phyloP scores from a whole-genome alignment of 306 rosid species.

The Lupinus albus region DNA sequence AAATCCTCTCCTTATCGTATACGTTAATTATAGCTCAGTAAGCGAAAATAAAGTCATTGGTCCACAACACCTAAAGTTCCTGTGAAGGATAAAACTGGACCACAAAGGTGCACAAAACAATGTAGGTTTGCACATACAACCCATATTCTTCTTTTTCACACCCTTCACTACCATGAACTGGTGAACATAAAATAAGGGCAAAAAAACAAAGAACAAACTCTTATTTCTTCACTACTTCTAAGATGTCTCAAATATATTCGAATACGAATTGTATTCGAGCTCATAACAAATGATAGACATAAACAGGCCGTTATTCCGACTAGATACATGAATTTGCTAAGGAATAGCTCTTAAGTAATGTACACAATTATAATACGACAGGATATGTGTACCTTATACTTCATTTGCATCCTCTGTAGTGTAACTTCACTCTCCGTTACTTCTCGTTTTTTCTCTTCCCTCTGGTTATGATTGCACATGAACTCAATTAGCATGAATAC shows the following conservation, averaged over 20 bases:
- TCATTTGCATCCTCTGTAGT: constrained; percentile 91
- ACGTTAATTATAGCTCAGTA: too few relatives aligned
- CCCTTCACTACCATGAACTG: too few relatives aligned
- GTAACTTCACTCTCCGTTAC: constrained; percentile 90
- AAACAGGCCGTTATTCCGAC: constrained; percentile 14
- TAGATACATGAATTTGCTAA: constrained; percentile 10
- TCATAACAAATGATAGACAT: too few relatives aligned
- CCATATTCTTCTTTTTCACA: too few relatives aligned
- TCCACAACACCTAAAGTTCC: too few relatives aligned
- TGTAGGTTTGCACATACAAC: too few relatives aligned
- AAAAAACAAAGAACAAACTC: not conserved
- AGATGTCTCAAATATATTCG: constrained; percentile 7
- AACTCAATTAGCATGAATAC: constrained; percentile 34
- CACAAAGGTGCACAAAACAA: too few relatives aligned
- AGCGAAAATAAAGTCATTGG: too few relatives aligned
- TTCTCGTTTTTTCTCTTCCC: constrained; percentile 91
- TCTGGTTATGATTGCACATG: constrained; percentile 56
- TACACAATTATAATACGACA: constrained; percentile 22
- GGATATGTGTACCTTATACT: constrained; percentile 71
- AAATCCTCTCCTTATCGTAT: too few relatives aligned
- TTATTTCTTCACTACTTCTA: constrained; percentile 16
- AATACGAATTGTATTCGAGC: too few relatives aligned
- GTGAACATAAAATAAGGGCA: too few relatives aligned
- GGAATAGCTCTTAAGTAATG: not conserved
- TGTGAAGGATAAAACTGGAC: too few relatives aligned